Base-by-base conservation (phyloP, 2,329 filamentous ascomycete genomes). In the Fusarium staphyleae region DNA sequence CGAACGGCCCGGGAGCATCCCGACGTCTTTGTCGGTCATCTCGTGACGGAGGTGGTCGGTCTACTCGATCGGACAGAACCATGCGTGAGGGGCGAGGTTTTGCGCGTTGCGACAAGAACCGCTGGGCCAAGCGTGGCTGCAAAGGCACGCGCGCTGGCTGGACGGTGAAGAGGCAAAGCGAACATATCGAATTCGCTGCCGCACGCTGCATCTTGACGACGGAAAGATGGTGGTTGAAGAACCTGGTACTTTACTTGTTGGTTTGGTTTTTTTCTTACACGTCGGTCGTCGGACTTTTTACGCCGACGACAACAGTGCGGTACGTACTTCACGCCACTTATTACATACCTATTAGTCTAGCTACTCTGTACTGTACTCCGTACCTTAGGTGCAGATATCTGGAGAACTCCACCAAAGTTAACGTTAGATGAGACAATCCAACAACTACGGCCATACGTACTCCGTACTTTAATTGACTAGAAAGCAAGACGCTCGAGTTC, bases 61-160 rank as follows among this genome's bases (percentile, higher is more conserved):
- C 74, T 18, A 85, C 83, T 37, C 74, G 75, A 60, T 84, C 77
- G 8, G 83, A 83, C 6, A 86, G 75, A 24, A 83, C 77, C 83
- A 85, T 85, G 43, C 83, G 81, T 34, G 82, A 82, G 29, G 83
- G 79, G 47, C 74, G 71, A 52, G 70, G 57, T 49, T 67, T 72
- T 45, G 65, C 67, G 44, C 69, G 68, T 15, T 69, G 73, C 33
- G 73, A 72, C 48, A 72, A 67, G 57, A 72, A 70, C 46, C 75
- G 72, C 52, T 72, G 72, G 24, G 63, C 53, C 24, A 72, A 52
- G 62, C 69, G 75, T 71, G 73, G 63, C 52, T 70, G 72, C 15
- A 66, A 28, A 24, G 59, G 48, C 24, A 52, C 43, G 11, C 58
- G 58, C 28, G 50, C 34, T 15, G 62, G 58, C 4, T 64, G 53